Evolutionary conservation across 805 yeast species (phyloP).

Genomic region (Candida morakotiae): DNA sequence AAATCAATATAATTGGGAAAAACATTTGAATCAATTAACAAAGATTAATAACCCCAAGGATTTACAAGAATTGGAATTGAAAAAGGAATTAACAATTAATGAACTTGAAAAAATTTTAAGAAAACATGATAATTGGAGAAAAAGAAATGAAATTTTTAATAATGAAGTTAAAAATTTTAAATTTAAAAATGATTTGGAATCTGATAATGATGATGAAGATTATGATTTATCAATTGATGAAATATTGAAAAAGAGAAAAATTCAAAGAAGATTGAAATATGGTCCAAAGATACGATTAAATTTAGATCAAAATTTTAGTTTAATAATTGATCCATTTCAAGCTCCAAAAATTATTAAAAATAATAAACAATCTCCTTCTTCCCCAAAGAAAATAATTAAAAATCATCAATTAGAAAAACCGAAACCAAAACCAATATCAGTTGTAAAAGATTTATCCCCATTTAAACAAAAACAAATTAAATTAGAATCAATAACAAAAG

Average conservation of each 20-base stretch:
- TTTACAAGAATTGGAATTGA: slow-evolving; percentile 45
- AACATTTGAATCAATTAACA: slow-evolving; percentile 45
- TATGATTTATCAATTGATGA: slow-evolving; percentile 19
- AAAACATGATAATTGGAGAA: slow-evolving; percentile 38
- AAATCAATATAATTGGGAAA: slow-evolving; percentile 43
- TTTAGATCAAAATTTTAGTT: slow-evolving; percentile 32
- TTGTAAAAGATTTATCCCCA: not conserved
- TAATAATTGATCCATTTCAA: slow-evolving; percentile 36
- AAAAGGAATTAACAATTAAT: slow-evolving; percentile 47
- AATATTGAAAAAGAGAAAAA: slow-evolving; percentile 19
- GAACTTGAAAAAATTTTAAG: slow-evolving; percentile 39
- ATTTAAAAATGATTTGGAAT: slow-evolving; percentile 9
- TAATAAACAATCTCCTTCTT: not conserved
- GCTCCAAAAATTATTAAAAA: slow-evolving; percentile 16
- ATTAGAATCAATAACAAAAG: slow-evolving; percentile 6
- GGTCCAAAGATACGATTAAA: slow-evolving; percentile 36
- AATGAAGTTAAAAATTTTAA: slow-evolving; percentile 18
- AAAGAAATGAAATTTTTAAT: slow-evolving; percentile 23
- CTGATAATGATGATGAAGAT: slow-evolving; percentile 23
- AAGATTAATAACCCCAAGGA: slow-evolving; percentile 46
- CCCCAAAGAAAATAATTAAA: not conserved
- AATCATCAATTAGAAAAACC: not conserved
- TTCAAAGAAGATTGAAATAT: slow-evolving; percentile 19
- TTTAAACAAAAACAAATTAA: not conserved
- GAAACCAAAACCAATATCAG: not conserved